A percentile compares a stretch with the other conserved stretches of the same genome.
Conservation (phyloP, 2,329 filamentous ascomycete genomes). For the Arthrobotrys conoides region DNA sequence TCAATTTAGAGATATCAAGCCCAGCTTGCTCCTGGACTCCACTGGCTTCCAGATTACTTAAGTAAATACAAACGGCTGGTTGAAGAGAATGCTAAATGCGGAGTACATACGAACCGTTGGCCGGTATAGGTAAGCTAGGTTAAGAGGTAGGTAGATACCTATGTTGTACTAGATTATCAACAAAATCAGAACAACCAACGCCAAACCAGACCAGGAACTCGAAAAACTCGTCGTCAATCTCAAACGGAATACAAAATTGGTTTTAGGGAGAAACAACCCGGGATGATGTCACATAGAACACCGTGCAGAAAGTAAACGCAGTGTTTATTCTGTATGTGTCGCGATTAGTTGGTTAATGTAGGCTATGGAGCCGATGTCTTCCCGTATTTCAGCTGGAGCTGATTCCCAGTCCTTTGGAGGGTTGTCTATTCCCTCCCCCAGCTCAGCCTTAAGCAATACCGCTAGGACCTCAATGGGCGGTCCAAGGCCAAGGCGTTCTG, state of each 20-base stretch:
- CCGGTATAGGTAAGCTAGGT: too few species aligned
- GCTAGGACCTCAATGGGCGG: conserved; percentile 92
- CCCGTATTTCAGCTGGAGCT: conserved; percentile 15
- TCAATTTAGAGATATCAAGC: too few species aligned
- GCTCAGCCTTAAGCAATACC: conserved; percentile 80
- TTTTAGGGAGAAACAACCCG: too few species aligned
- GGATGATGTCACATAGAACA: neutral
- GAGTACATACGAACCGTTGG: neutral
- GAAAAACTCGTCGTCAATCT: neutral
- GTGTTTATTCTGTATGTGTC: conserved; percentile 35
- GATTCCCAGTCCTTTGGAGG: conserved; percentile 40
- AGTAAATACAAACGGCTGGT: conserved; percentile 9
- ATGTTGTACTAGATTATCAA: too few species aligned
- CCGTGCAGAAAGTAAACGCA: neutral
- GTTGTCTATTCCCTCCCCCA: conserved; percentile 7
- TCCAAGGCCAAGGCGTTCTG: conserved; percentile 83
- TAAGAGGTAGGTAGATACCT: neutral
- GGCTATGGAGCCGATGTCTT: conserved; percentile 37
- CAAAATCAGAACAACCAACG: conserved; percentile 5
- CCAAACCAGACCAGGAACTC: neutral
- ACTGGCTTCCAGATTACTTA: neutral
- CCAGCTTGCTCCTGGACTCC: too few species aligned
- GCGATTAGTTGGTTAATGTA: conserved; percentile 42
- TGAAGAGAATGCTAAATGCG: neutral
- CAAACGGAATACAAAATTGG: neutral